phyloP scores from a whole-genome alignment of 352 stramenopile genomes.

The Pythium plurisporium region DNA sequence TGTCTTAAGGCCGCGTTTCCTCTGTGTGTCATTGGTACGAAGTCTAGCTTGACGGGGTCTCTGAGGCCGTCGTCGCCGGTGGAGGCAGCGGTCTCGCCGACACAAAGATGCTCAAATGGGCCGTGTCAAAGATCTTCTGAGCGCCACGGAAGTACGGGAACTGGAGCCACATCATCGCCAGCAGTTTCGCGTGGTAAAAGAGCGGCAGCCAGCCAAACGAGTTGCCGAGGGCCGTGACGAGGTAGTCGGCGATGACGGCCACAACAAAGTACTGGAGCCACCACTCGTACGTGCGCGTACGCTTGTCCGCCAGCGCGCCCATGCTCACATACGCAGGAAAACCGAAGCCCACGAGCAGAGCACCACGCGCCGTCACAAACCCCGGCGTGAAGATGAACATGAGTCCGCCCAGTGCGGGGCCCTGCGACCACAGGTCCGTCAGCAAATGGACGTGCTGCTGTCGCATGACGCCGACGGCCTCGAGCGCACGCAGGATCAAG shows the following conservation, averaged over 20 bases:
- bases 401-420: conserved; percentile 65
- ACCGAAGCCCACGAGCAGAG: conserved; percentile 66
- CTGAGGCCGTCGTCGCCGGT: too few species aligned
- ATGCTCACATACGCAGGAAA: conserved; percentile 83
- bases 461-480: conserved; percentile 60
- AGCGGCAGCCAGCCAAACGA: conserved; percentile 77
- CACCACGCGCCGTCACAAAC: conserved; percentile 77
- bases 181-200: conserved; percentile 83
- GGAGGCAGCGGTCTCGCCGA: not conserved
- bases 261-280: conserved; percentile 85
- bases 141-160: conserved; percentile 89
- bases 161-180: conserved; percentile 86
- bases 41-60: too few species aligned
- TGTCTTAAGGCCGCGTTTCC: too few species aligned
- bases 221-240: conserved; percentile 47
- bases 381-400: conserved; percentile 85
- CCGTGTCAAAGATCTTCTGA: conserved; percentile 72
- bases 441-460: conserved; percentile 61
- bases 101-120: conserved; percentile 76
- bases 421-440: conserved; percentile 76
- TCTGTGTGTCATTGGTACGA: not conserved
- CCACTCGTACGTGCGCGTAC: conserved; percentile 79
- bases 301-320: conserved; percentile 69
- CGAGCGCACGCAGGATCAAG: conserved; percentile 62
- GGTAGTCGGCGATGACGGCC: conserved; percentile 62